These are phyloP conservation scores for Alternaria sp. DNA, from an alignment of 2,329 filamentous ascomycete genomes.

Conservation along the genomic window DNA sequence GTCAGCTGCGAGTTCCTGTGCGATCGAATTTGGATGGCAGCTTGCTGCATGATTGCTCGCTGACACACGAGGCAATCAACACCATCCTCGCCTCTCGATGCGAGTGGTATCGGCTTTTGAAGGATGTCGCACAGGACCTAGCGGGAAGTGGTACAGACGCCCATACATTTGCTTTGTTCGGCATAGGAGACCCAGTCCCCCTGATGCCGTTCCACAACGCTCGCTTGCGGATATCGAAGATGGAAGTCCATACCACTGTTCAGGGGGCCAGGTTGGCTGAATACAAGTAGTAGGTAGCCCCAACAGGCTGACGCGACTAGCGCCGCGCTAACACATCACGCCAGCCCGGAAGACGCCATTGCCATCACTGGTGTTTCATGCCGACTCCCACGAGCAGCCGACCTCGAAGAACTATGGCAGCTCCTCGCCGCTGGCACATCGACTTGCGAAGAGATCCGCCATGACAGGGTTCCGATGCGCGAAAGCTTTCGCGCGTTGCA, in stretches of 20 bases:
- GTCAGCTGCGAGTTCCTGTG: slow-evolving; percentile 13
- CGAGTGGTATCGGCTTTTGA: slow-evolving; percentile 28
- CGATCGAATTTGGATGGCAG: slow-evolving; percentile 22
- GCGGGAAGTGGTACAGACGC: background rate
- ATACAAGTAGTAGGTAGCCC: slow-evolving; percentile 8
- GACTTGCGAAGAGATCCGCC: slow-evolving; percentile 11
- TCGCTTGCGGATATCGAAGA: slow-evolving; percentile 12
- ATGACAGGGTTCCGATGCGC: slow-evolving; percentile 5
- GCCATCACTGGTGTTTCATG: slow-evolving; percentile 17
- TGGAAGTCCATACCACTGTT: slow-evolving; percentile 11
- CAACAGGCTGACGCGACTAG: background rate
- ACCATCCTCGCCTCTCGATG: slow-evolving; percentile 28
- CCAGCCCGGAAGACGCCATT: slow-evolving; percentile 11
- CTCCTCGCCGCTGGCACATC: slow-evolving; percentile 11
- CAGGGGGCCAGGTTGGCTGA: slow-evolving; percentile 7
- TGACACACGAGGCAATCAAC: slow-evolving; percentile 17
- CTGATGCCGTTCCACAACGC: slow-evolving; percentile 21
- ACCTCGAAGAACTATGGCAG: slow-evolving; percentile 21
- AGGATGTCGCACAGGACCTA: slow-evolving; percentile 22
- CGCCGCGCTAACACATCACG: background rate
- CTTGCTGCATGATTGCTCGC: background rate
- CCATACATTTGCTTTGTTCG: slow-evolving; percentile 26
- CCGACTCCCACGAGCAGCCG: slow-evolving; percentile 14
- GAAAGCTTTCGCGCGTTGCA: slow-evolving; percentile 12
- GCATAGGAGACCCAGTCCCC: slow-evolving; percentile 28